Percentiles rank a stretch among this genome's conserved stretches.
phyloP scores from a whole-genome alignment of 805 yeast genomes.

The Ogataea chonburiensis region DNA sequence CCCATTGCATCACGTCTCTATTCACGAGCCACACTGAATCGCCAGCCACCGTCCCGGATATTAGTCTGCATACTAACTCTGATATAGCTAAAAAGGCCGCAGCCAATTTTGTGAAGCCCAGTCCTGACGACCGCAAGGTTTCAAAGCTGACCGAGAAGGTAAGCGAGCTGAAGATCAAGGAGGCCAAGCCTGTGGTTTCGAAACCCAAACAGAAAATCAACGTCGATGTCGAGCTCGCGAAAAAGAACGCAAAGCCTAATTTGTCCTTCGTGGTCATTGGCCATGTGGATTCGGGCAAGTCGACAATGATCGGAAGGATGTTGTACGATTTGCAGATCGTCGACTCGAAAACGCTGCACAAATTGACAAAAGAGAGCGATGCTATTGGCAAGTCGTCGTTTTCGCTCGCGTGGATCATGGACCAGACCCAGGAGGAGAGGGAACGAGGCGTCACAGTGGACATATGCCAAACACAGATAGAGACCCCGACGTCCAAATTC shows the following conservation, averaged over 20 bases:
- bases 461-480: conserved; percentile 65
- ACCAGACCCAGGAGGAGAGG: conserved; percentile 76
- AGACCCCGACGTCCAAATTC: conserved; percentile 52
- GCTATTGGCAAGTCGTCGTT: conserved; percentile 73
- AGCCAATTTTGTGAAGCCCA: conserved; percentile 60
- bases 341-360: conserved; percentile 61
- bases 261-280: conserved; percentile 80
- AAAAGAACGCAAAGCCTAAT: conserved; percentile 46
- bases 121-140: conserved; percentile 69
- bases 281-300: conserved; percentile 84
- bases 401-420: conserved; percentile 84
- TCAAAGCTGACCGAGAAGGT: conserved; percentile 30
- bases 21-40: conserved; percentile 6
- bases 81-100: conserved; percentile 43
- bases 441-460: conserved; percentile 77
- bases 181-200: conserved; percentile 29
- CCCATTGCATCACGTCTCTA: conserved; percentile 1
- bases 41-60: conserved; percentile 1
- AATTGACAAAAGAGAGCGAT: conserved; percentile 62
- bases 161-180: conserved; percentile 22
- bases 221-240: conserved; percentile 38
- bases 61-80: conserved; percentile 37
- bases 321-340: conserved; percentile 66
- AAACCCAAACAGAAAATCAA: conserved; percentile 47
- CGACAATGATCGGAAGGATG: conserved; percentile 74